Percentiles rank a stretch among this genome's conserved stretches.
Evolutionary conservation across 495 filamentous ascomycete species (phyloP).

Genomic region (Penicillium arizonense): DNA sequence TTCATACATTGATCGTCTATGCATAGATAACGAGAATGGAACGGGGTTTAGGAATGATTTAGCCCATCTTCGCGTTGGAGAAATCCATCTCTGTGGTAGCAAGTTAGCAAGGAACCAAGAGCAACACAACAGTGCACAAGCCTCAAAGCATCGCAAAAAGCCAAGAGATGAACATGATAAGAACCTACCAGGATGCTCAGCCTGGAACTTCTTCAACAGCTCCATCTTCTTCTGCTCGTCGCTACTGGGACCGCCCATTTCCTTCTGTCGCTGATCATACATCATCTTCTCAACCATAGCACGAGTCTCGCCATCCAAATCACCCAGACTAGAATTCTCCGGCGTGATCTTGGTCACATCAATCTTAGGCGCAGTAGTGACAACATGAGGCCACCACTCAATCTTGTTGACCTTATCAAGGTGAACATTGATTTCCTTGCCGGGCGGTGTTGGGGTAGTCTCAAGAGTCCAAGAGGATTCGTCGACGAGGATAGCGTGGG

Average conservation of each 20-base stretch:
- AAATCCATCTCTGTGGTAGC: constrained; percentile 47
- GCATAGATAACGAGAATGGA: not conserved
- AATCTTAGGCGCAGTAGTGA: constrained; percentile 75
- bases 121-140: not conserved
- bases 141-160: not conserved
- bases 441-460: constrained; percentile 53
- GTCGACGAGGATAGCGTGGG: constrained; percentile 74
- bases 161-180: not conserved
- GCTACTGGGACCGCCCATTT: constrained; percentile 79
- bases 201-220: constrained; percentile 88
- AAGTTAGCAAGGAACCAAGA: constrained; percentile 10
- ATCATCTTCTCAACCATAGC: constrained; percentile 99
- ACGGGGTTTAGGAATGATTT: not conserved
- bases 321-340: constrained; percentile 83
- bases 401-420: constrained; percentile 96
- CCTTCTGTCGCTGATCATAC: constrained; percentile 98
- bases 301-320: constrained; percentile 93
- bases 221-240: constrained; percentile 94
- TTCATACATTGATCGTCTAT: constrained; percentile 24
- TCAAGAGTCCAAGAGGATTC: constrained; percentile 95
- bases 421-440: constrained; percentile 81
- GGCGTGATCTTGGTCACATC: constrained; percentile 94
- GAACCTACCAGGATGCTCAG: constrained; percentile 79
- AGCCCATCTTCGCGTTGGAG: constrained; percentile 47
- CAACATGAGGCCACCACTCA: constrained; percentile 96